These are phyloP conservation scores for Acrocalymma vagum DNA, from an alignment of 2,329 filamentous ascomycete genomes.

Conservation along the genomic window DNA sequence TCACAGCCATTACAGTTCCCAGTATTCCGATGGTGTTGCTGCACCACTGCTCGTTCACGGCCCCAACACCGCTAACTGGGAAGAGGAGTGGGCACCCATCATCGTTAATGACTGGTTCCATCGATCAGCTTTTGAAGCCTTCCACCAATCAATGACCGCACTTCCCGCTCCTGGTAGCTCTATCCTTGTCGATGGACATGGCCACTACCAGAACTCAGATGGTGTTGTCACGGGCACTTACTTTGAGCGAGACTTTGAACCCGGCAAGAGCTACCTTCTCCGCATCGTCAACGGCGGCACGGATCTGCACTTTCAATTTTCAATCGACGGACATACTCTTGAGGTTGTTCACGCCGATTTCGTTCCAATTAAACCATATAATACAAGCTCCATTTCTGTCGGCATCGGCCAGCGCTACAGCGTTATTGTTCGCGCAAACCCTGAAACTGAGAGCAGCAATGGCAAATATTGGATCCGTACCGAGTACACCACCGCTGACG, in stretches of 20 bases:
- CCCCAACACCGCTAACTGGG: constrained; percentile 20
- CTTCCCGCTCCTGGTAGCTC: constrained; percentile 13
- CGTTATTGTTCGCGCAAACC: constrained; percentile 53
- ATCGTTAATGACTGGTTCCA: constrained; percentile 31
- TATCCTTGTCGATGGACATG: constrained; percentile 23
- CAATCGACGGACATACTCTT: constrained; percentile 48
- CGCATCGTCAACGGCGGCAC: constrained; percentile 28
- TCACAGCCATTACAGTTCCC: constrained; percentile 49
- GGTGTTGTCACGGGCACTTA: constrained; percentile 11
- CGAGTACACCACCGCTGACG: constrained; percentile 13
- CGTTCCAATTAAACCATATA: constrained; percentile 48
- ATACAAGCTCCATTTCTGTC: constrained; percentile 42
- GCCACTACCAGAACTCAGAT: constrained; percentile 17
- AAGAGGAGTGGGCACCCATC: constrained; percentile 24
- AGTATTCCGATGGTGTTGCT: constrained; percentile 49
- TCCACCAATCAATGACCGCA: constrained; percentile 11
- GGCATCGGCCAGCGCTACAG: constrained; percentile 54
- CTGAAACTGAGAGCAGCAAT: constrained; percentile 28
- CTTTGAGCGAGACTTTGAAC: constrained; percentile 36
- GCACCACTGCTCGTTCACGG: constrained; percentile 36
- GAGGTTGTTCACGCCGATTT: constrained; percentile 43
- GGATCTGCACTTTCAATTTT: constrained; percentile 36
- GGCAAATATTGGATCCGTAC: constrained; percentile 56
- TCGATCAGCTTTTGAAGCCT: constrained; percentile 17
- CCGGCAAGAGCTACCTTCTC: constrained; percentile 29